phyloP scores from a whole-genome alignment of 768 basidiomycete species.

The Lactarius psammicola region DNA sequence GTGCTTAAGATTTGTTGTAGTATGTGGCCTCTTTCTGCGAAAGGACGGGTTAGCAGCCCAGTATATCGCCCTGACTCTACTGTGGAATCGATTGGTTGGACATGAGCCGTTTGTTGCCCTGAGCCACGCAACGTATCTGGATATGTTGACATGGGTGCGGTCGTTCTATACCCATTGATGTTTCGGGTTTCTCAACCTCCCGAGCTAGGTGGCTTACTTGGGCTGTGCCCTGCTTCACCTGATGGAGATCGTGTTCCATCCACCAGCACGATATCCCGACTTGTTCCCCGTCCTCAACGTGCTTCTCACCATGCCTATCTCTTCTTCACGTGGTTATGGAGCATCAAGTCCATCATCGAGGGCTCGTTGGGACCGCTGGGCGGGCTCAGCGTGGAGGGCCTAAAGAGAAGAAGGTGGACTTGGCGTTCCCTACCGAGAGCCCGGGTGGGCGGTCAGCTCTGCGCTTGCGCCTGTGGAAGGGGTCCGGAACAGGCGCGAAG shows the following conservation, averaged over 20 bases:
- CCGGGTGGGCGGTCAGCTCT: conserved; percentile 12
- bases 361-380: conserved; percentile 79
- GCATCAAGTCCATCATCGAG: conserved; percentile 75
- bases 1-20: conserved; percentile 43
- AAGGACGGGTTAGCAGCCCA: conserved; percentile 75
- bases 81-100: conserved; percentile 87
- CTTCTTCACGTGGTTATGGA: conserved; percentile 84
- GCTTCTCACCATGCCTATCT: conserved; percentile 75
- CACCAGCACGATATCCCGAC: conserved; percentile 81
- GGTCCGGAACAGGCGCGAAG: conserved; percentile 15
- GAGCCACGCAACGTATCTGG: conserved; percentile 48
- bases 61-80: conserved; percentile 60
- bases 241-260: conserved; percentile 56
- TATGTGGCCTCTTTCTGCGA: conserved; percentile 89
- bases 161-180: conserved; percentile 25
- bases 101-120: conserved; percentile 58
- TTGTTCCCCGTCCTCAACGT: conserved; percentile 84
- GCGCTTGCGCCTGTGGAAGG: neutral
- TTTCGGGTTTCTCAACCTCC: neutral
- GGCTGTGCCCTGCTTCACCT: conserved; percentile 57
- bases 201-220: conserved; percentile 51
- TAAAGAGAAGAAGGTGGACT: conserved; percentile 10
- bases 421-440: neutral
- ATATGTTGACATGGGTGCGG: conserved; percentile 51
- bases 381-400: conserved; percentile 40